Percentiles rank a stretch among this genome's conserved stretches.
Evolutionary conservation across 495 filamentous ascomycete species (phyloP).

Genomic region (Copromyces sp.): DNA sequence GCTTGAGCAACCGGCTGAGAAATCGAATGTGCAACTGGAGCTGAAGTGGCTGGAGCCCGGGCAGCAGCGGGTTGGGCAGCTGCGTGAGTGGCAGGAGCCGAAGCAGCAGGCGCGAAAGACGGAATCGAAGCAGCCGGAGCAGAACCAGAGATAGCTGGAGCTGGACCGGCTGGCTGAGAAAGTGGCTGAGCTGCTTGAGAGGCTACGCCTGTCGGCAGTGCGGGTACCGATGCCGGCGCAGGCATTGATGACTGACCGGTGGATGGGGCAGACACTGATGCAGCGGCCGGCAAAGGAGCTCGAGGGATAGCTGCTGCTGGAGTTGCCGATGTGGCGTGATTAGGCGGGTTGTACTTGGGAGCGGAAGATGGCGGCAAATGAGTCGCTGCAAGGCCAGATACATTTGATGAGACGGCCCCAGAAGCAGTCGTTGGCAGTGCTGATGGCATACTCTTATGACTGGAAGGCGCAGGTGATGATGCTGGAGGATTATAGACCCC

Average conservation of each 20-base stretch:
- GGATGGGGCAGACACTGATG: background rate
- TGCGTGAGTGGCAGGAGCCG: background rate
- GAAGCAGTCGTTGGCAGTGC: background rate
- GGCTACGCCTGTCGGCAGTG: background rate
- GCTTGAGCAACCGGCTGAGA: background rate
- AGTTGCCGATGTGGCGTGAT: background rate
- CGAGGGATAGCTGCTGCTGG: background rate
- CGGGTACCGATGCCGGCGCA: background rate
- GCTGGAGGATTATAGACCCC: background rate
- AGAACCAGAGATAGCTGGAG: background rate
- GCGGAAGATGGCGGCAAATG: background rate
- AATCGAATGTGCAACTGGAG: background rate
- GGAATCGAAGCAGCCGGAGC: background rate
- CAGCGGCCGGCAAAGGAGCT: background rate
- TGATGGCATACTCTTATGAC: background rate
- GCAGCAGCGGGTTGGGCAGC: background rate
- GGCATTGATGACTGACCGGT: background rate
- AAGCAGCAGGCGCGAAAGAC: background rate
- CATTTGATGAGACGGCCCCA: background rate
- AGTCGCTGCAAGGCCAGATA: background rate
- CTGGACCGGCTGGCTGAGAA: background rate
- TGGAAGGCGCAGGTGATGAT: background rate
- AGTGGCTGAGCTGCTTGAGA: background rate
- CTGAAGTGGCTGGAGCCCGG: background rate
- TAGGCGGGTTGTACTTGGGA: background rate